Percentiles rank a stretch among this genome's conserved stretches.
Evolutionary conservation across 148 eudicot species (phyloP).

Genomic region (Suaeda aralocaspica): DNA sequence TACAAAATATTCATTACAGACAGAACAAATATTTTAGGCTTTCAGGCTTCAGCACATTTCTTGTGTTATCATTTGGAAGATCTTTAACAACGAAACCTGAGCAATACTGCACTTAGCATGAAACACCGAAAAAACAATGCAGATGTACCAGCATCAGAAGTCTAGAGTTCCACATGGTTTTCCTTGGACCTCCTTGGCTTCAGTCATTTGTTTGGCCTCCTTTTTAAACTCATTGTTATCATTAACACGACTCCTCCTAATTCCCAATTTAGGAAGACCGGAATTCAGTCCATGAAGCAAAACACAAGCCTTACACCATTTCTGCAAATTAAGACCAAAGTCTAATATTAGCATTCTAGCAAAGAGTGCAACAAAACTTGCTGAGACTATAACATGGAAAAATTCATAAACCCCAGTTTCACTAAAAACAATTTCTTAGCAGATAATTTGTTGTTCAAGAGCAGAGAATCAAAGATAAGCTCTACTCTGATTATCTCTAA

Average conservation of each 20-base stretch:
- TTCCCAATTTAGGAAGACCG: constrained; percentile 91
- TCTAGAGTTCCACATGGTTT: constrained; percentile 81
- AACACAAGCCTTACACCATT: constrained; percentile 98
- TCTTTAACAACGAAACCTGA: neutral
- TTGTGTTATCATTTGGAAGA: neutral
- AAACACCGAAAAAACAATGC: constrained; percentile 4
- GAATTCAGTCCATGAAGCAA: constrained; percentile 89
- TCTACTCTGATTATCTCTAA: neutral
- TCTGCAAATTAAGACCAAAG: constrained; percentile 43
- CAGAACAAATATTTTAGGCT: neutral
- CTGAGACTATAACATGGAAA: neutral
- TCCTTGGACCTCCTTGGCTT: constrained; percentile 54
- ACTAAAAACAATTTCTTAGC: neutral
- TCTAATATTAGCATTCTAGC: constrained; percentile 5
- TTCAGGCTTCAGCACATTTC: neutral
- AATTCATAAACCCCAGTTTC: neutral
- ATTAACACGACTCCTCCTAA: constrained; percentile 61
- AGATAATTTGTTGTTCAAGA: neutral
- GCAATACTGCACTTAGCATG: constrained; percentile 9
- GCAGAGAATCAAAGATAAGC: neutral
- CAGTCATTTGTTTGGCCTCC: constrained; percentile 36
- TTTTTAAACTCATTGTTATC: constrained; percentile 28
- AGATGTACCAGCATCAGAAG: constrained; percentile 43
- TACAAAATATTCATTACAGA: neutral
- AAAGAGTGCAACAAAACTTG: neutral